Conservation (phyloP, 225 moss, liverwort and hornwort species). For the Climacium dendroides region DNA sequence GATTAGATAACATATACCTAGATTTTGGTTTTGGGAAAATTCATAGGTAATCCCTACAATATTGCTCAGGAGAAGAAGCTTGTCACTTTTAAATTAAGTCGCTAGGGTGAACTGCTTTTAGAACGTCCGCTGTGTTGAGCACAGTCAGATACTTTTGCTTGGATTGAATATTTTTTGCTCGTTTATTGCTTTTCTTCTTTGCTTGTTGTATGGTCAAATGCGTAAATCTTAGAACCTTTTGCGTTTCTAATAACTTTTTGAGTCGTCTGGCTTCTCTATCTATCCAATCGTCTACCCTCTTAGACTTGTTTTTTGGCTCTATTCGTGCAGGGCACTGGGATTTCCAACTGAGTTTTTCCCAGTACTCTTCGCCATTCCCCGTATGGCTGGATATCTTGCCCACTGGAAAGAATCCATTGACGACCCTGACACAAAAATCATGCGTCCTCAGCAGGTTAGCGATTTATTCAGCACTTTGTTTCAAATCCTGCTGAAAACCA, state of each 20-base stretch:
- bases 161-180: not conserved
- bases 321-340: constrained; percentile 67
- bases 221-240: not conserved
- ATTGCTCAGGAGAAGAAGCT: not conserved
- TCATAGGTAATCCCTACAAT: not conserved
- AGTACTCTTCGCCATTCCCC: constrained; percentile 86
- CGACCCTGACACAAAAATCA: constrained; percentile 86
- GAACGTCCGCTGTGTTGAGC: not conserved
- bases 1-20: not conserved
- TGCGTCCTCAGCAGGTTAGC: constrained; percentile 88
- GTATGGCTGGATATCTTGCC: constrained; percentile 91
- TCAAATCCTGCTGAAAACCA: not conserved
- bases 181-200: not conserved
- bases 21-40: not conserved
- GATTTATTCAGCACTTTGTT: not conserved
- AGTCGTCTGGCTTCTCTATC: not conserved
- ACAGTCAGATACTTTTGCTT: not conserved
- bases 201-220: not conserved
- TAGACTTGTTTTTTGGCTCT: not conserved
- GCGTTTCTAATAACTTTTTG: not conserved
- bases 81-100: not conserved
- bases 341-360: constrained; percentile 93
- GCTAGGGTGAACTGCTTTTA: not conserved
- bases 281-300: not conserved
- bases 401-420: constrained; percentile 89